Percentiles rank a stretch among this genome's conserved stretches.
phyloP scores from a whole-genome alignment of 2,329 filamentous ascomycete species.

The Sporothrix pseudoabietina region DNA sequence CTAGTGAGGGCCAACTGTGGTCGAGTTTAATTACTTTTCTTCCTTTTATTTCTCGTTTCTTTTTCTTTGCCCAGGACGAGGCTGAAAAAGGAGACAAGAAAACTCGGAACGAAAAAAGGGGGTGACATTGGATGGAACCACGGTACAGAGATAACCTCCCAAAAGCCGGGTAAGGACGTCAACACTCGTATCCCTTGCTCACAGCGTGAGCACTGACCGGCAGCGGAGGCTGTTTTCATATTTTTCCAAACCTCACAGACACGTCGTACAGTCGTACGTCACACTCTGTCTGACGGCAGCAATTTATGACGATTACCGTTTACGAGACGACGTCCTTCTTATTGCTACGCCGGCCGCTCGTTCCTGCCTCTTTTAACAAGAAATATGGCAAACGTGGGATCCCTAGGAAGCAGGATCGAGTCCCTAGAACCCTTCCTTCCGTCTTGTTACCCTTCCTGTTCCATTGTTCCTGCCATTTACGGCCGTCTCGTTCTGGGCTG shows the following conservation, averaged over 20 bases:
- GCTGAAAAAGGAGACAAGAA: slow-evolving; percentile 16
- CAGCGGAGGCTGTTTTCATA: neutral
- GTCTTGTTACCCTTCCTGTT: neutral
- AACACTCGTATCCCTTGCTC: neutral
- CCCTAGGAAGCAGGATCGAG: neutral
- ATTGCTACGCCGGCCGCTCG: neutral
- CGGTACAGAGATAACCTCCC: neutral
- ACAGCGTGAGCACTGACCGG: neutral
- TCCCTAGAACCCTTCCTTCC: neutral
- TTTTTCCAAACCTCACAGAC: neutral
- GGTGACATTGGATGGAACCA: slow-evolving; percentile 2
- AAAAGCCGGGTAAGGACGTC: neutral
- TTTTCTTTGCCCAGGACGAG: slow-evolving; percentile 10
- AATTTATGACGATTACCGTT: neutral
- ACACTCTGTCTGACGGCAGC: neutral
- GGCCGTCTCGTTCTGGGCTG: neutral
- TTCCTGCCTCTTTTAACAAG: neutral
- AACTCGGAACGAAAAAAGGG: neutral
- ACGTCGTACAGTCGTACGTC: neutral
- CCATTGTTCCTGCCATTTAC: neutral
- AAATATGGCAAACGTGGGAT: neutral
- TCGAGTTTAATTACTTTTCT: neutral
- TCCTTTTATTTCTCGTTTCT: neutral
- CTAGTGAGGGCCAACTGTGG: neutral
- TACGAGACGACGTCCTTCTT: neutral